Evolutionary conservation across 768 basidiomycete species (phyloP).

Genomic region (Tubosaeta sp.): DNA sequence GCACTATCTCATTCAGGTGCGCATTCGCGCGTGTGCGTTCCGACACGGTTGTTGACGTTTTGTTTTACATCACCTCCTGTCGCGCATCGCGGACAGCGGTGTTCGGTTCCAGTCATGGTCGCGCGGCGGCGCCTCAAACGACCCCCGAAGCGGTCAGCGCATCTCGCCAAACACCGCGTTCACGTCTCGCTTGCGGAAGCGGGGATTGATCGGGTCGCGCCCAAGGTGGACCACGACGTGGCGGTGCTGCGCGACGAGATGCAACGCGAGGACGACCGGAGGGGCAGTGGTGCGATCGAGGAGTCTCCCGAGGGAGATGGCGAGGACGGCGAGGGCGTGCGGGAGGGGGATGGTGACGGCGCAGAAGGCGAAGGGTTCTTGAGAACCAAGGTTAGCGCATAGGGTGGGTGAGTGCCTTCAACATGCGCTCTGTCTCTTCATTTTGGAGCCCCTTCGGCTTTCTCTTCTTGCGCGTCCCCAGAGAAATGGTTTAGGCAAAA

Average conservation of each 20-base stretch:
- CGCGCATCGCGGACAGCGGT: constrained; percentile 48
- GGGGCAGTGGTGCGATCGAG: constrained; percentile 17
- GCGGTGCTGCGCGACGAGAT: constrained; percentile 77
- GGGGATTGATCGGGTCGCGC: constrained; percentile 81
- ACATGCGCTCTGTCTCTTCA: neutral
- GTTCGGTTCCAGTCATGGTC: constrained; percentile 95
- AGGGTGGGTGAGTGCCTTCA: neutral
- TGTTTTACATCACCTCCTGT: too few relatives aligned
- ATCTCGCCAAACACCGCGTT: constrained; percentile 74
- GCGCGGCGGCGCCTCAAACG: constrained; percentile 88
- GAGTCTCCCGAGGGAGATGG: constrained; percentile 26
- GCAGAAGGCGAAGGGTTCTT: constrained; percentile 31
- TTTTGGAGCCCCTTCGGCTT: neutral
- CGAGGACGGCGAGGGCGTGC: constrained; percentile 22
- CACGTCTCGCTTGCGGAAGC: constrained; percentile 83
- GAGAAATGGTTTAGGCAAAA: neutral
- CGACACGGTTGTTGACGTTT: neutral
- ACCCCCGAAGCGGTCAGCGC: constrained; percentile 75
- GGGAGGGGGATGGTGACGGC: constrained; percentile 24
- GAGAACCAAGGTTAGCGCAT: constrained; percentile 24
- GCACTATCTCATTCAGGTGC: constrained; percentile 84
- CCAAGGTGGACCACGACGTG: constrained; percentile 83
- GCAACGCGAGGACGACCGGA: constrained; percentile 55
- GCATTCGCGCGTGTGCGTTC: neutral
- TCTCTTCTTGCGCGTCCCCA: neutral